phyloP scores from a whole-genome alignment of 1,284 basidiomycete genomes.

The Rhodofomes roseus region DNA sequence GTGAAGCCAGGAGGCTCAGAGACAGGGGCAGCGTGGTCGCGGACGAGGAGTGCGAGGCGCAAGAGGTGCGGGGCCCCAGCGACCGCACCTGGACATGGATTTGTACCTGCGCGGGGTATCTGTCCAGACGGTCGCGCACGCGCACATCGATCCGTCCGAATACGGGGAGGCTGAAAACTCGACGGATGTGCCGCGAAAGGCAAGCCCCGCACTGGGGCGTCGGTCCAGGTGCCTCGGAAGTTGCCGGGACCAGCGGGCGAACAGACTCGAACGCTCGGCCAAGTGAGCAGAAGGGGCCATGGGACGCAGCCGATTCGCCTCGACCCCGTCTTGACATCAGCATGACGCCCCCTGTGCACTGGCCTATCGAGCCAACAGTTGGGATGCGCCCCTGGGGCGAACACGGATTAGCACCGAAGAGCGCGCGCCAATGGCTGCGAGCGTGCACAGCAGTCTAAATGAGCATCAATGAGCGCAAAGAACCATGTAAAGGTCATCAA shows the following conservation, averaged over 20 bases:
- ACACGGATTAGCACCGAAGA: too few relatives aligned
- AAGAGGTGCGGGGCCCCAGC: not conserved
- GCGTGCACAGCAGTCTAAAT: too few relatives aligned
- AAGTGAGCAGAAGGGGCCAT: constrained; percentile 6
- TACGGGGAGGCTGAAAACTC: constrained; percentile 16
- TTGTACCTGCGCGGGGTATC: constrained; percentile 9
- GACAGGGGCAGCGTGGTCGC: not conserved
- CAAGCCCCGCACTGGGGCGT: constrained; percentile 11
- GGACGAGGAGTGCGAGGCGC: not conserved
- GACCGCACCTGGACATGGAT: not conserved
- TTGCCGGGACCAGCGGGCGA: constrained; percentile 16
- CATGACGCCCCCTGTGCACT: constrained; percentile 6
- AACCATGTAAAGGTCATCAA: not conserved
- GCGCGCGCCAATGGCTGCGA: too few relatives aligned
- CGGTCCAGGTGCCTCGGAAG: constrained; percentile 19
- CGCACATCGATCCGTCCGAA: constrained; percentile 8
- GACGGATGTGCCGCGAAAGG: constrained; percentile 19
- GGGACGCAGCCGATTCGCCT: constrained; percentile 5
- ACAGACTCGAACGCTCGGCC: constrained; percentile 13
- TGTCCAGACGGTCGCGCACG: constrained; percentile 6
- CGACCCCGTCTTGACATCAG: constrained; percentile 17
- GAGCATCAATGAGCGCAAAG: too few relatives aligned
- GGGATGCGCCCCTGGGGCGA: not conserved
- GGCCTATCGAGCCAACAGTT: too few relatives aligned
- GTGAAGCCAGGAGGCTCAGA: not conserved